Evolutionary conservation across 305 asterid genomes (phyloP).

Genomic region (Fraxinus platypoda): DNA sequence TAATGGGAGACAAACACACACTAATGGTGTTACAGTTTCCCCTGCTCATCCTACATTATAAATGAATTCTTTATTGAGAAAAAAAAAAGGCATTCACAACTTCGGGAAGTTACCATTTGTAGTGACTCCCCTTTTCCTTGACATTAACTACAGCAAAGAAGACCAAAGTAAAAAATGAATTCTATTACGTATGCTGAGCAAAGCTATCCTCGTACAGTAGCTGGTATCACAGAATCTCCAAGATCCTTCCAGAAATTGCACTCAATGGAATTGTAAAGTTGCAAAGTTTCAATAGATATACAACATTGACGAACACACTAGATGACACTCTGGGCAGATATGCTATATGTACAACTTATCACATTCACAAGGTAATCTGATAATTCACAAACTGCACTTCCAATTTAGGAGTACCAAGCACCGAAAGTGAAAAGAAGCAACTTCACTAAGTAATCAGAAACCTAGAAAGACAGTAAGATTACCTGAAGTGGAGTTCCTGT

Average conservation of each 20-base stretch:
- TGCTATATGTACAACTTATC: neutral
- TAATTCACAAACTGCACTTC: slow-evolving; percentile 1
- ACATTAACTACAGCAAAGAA: neutral
- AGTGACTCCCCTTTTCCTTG: neutral
- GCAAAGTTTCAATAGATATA: neutral
- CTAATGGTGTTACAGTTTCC: neutral
- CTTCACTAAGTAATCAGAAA: neutral
- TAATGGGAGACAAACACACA: no score
- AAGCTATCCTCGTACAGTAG: neutral
- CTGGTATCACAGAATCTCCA: neutral
- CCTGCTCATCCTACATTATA: slow-evolving; percentile 4
- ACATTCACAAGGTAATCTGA: neutral
- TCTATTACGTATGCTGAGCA: neutral
- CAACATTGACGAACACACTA: neutral
- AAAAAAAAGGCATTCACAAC: neutral
- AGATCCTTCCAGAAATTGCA: neutral
- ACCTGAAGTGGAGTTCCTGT: slow-evolving; percentile 99
- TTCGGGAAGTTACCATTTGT: neutral
- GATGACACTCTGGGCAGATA: neutral
- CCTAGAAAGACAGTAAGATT: slow-evolving; percentile 13
- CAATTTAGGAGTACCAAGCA: neutral
- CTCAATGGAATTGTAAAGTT: neutral
- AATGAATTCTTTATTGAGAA: neutral
- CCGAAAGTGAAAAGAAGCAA: neutral
- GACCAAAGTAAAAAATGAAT: neutral